A percentile compares a stretch with the other conserved stretches of the same genome.
Conservation (phyloP, 768 basidiomycete species). For the Psilocybe cyanescens region DNA sequence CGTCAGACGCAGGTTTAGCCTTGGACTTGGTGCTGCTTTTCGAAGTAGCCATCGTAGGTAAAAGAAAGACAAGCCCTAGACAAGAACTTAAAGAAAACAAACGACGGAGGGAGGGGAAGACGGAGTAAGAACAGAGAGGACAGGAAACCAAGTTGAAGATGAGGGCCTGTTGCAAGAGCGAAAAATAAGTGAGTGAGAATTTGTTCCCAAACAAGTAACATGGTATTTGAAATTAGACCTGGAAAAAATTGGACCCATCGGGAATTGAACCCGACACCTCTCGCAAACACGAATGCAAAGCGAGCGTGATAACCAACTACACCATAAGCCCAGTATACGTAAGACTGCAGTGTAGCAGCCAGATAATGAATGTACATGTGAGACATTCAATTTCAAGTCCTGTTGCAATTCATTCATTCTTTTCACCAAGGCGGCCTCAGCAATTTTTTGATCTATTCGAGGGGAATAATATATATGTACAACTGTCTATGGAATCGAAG, state of each 20-base stretch:
- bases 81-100: too few species aligned
- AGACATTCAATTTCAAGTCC: too few species aligned
- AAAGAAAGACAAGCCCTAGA: not conserved
- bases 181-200: too few species aligned
- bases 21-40: conserved; percentile 2
- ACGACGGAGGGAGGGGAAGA: not conserved
- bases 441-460: too few species aligned
- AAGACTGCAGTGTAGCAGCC: too few species aligned
- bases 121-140: not conserved
- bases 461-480: not conserved
- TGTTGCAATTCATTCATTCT: too few species aligned
- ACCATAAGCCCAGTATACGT: conserved; percentile 24
- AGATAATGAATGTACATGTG: too few species aligned
- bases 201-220: too few species aligned
- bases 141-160: not conserved
- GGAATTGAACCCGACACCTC: conserved; percentile 31
- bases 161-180: not conserved
- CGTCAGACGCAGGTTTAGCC: not conserved
- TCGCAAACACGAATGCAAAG: conserved; percentile 22
- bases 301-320: conserved; percentile 29
- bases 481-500: not conserved
- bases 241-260: conserved; percentile 24
- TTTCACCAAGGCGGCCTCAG: too few species aligned
- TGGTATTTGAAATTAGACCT: too few species aligned
- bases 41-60: conserved; percentile 12